A percentile compares a stretch with the other conserved stretches of the same genome.
phyloP scores from a whole-genome alignment of 169 alveolate genomes.

The Plasmodium reichenowi region DNA sequence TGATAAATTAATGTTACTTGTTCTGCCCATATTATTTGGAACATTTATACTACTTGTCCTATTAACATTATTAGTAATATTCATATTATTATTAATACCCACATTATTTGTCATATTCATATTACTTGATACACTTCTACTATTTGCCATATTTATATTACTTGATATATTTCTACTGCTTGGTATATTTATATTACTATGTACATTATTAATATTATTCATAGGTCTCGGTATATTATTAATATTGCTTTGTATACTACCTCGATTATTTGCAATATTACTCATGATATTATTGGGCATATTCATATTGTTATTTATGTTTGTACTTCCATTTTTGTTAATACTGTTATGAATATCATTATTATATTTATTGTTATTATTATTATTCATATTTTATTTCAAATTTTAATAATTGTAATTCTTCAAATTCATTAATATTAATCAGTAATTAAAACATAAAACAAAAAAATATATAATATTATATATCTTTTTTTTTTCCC shows the following conservation, averaged over 20 bases:
- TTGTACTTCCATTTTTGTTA: constrained; percentile 22
- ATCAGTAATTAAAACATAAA: too few relatives aligned
- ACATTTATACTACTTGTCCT: neutral
- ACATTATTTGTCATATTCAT: constrained; percentile 7
- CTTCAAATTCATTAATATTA: too few relatives aligned
- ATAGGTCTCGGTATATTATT: constrained; percentile 1
- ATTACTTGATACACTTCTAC: constrained; percentile 10
- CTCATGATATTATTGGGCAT: constrained; percentile 2
- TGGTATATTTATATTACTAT: neutral
- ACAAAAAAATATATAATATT: too few relatives aligned
- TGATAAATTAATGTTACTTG: neutral
- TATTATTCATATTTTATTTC: neutral
- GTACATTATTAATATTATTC: neutral
- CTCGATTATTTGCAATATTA: neutral
- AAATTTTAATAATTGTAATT: too few relatives aligned
- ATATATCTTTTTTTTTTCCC: too few relatives aligned
- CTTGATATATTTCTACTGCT: neutral
- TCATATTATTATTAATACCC: constrained; percentile 10
- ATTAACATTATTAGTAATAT: constrained; percentile 24
- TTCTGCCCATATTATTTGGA: constrained; percentile 8
- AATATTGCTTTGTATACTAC: constrained; percentile 13
- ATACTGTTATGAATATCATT: constrained; percentile 36
- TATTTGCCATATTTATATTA: constrained; percentile 1
- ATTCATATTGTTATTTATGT: constrained; percentile 31
- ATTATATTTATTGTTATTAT: constrained; percentile 14